phyloP scores from a whole-genome alignment of 805 yeast genomes.

The Wickerhamomyces canadensis region DNA sequence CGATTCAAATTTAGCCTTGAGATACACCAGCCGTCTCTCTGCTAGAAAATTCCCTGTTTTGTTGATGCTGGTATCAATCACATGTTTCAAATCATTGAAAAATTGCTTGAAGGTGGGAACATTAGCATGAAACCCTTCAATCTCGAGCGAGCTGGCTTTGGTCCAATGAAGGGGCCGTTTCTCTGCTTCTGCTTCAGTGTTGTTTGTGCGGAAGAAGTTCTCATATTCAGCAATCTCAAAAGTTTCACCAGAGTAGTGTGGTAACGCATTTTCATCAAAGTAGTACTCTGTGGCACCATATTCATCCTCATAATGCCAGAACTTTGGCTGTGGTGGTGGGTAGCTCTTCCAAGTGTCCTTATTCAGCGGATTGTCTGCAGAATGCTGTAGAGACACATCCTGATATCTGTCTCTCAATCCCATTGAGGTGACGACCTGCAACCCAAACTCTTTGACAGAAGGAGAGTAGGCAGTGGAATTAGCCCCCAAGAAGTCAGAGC shows the following conservation, averaged over 20 bases:
- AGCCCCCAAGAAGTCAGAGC: conserved; percentile 7
- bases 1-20: conserved; percentile 30
- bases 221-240: conserved; percentile 28
- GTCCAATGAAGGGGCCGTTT: too few relatives aligned
- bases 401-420: conserved; percentile 65
- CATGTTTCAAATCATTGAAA: conserved; percentile 24
- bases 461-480: conserved; percentile 7
- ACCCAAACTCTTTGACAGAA: conserved; percentile 9
- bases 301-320: conserved; percentile 33
- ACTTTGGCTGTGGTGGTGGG: conserved; percentile 61
- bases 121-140: conserved; percentile 14
- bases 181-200: conserved; percentile 1
- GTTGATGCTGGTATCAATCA: conserved; percentile 16
- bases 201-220: conserved; percentile 5
- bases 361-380: conserved; percentile 70
- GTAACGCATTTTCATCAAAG: conserved; percentile 16
- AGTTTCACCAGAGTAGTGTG: conserved; percentile 32
- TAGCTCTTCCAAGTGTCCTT: conserved; percentile 62
- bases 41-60: conserved; percentile 13
- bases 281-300: conserved; percentile 22
- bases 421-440: conserved; percentile 22
- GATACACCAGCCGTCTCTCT: conserved; percentile 25
- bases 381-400: conserved; percentile 57
- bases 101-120: conserved; percentile 28
- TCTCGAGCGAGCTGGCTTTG: conserved; percentile 19